Evolutionary conservation across 225 moss, liverwort and hornwort genomes (phyloP), one percentile per base, ranked within the genome.

Genomic region (Bryum argenteum): DNA sequence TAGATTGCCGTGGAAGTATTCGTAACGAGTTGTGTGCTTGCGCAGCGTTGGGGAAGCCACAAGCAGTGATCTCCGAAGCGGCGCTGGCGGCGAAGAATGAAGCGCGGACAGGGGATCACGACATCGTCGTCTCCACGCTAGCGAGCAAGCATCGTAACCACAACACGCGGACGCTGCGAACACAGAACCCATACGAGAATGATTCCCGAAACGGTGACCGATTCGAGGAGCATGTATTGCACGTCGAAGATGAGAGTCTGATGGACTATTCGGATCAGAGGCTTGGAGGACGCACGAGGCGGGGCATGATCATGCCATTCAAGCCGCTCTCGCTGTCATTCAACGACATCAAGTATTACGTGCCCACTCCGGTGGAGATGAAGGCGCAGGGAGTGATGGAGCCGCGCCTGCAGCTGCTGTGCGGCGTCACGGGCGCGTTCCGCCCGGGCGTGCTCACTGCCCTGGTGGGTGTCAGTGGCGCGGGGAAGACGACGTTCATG

Each of bases 401-500:
- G n/a, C 57, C 71, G 37, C 73, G 76, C 41, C 71, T 94, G 28
- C 87, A 94, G 66, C 66, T 94, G 39, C 44, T 94, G 63, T 72
- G 73, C 26, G 79, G 86, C 8, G 77, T 91, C 18, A 91, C 87
- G 44, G 91, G 94, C 54, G 79, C 87, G 58, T 94, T 94, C 67
- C 79, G 90, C 18, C 94, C 94, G 0, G 90, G 91, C 4, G 79
- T 91, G 18, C 86, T 94, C 28, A 94, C 94, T n/a, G 94, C 94
- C 4, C 66, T 94, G 23, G 77, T 94, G 1, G 94, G 94, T 6
- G 91, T 90, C 22, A 90, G 91, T 65, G 91, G 94, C 12, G 94
- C 91, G 1, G 91, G 91, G 43, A 93, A 91, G 73, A 91, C 91
- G 50, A 94, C 94, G 14, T 75, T 94, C 50, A 91, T 94, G 91